Conservation (phyloP, 2,329 filamentous ascomycete genomes). For the Xylariaceae sp. region DNA sequence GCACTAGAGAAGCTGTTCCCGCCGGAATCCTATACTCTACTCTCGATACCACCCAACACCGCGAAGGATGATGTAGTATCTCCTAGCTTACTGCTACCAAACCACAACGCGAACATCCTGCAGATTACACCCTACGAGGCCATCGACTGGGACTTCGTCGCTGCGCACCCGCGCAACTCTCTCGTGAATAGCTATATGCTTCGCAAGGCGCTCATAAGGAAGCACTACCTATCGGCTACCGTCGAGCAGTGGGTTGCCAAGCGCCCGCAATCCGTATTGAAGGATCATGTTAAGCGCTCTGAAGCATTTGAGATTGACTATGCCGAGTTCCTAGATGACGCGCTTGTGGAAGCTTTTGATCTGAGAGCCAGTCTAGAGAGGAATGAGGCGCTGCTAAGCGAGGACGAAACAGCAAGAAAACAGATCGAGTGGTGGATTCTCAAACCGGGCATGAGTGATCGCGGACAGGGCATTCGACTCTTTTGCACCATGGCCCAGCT, state of each 20-base stretch:
- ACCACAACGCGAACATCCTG: constrained; percentile 59
- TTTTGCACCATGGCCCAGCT: constrained; percentile 87
- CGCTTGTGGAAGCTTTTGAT: constrained; percentile 88
- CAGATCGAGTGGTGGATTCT: constrained; percentile 93
- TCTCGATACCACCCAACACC: constrained; percentile 49
- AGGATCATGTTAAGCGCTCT: constrained; percentile 73
- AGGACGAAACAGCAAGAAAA: constrained; percentile 24
- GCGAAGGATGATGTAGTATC: constrained; percentile 34
- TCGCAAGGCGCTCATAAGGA: constrained; percentile 93
- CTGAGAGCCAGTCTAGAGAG: constrained; percentile 76
- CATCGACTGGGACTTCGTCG: constrained; percentile 80
- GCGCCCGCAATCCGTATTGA: constrained; percentile 73
- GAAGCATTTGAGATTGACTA: constrained; percentile 96
- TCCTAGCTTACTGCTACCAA: constrained; percentile 45
- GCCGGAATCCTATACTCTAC: constrained; percentile 57
- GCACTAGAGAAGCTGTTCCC: constrained; percentile 72
- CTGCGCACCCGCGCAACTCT: constrained; percentile 63
- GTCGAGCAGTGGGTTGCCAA: constrained; percentile 87
- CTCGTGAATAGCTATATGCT: constrained; percentile 92
- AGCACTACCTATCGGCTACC: constrained; percentile 89
- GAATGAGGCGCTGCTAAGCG: constrained; percentile 58
- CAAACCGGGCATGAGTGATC: constrained; percentile 96
- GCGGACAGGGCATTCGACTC: constrained; percentile 88
- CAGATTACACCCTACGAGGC: constrained; percentile 88
- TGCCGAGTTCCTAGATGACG: constrained; percentile 94